These are phyloP conservation scores for Saposhnikovia divaricata DNA, from an alignment of 129 eudicot species.

Conservation along the genomic window DNA sequence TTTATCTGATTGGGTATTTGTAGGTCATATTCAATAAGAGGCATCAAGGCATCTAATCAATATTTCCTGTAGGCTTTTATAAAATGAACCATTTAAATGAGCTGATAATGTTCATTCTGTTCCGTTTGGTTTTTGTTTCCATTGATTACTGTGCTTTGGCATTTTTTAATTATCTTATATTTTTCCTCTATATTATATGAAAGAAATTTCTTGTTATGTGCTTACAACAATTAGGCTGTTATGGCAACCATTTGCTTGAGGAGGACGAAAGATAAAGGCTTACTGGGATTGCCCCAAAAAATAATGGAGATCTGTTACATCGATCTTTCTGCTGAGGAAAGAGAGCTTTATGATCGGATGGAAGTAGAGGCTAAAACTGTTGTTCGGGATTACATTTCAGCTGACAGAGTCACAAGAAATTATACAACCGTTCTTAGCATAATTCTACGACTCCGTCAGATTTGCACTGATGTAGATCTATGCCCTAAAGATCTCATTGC, in stretches of 20 bases:
- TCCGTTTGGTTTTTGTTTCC: not conserved
- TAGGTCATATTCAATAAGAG: not conserved
- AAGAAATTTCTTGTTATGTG: not conserved
- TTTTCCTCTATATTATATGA: not conserved
- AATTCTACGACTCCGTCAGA: conserved; percentile 75
- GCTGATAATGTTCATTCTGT: not conserved
- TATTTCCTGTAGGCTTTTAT: not conserved
- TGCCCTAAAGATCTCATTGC: conserved; percentile 58
- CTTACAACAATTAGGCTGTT: conserved; percentile 36
- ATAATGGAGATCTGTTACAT: conserved; percentile 43
- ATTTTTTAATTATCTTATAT: not conserved
- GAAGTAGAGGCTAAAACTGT: conserved; percentile 63
- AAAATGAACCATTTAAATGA: not conserved
- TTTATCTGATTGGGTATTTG: not conserved
- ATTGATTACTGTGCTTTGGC: not conserved
- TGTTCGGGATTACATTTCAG: conserved; percentile 39
- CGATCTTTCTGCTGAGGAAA: conserved; percentile 62
- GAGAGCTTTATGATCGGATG: conserved; percentile 75
- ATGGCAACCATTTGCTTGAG: conserved; percentile 77
- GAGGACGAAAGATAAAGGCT: conserved; percentile 59
- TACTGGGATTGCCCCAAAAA: conserved; percentile 58
- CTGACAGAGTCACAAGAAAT: conserved; percentile 38
- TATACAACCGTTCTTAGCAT: conserved; percentile 71
- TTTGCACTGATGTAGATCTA: conserved; percentile 60
- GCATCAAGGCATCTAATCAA: not conserved